Evolutionary conservation across 371 early-diverging fungal genomes (phyloP), one percentile per base, ranked within the genome.

Genomic region (Funneliformis caledonium): DNA sequence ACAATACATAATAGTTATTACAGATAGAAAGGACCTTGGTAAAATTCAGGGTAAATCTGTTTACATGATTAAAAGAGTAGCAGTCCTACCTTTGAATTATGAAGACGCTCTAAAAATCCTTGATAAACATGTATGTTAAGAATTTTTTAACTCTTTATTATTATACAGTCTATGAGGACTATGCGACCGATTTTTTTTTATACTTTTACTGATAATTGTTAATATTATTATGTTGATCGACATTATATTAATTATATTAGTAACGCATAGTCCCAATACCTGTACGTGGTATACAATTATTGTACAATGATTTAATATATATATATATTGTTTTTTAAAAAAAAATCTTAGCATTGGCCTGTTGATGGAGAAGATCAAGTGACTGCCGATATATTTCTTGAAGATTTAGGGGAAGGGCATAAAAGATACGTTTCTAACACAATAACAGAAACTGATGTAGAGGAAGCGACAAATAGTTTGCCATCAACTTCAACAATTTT

Each of bases 21-120:
- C 78, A 10, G 62, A 60, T 26, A 26, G 64, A 37, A 65, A 56
- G 22, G 14, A 26, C 16, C 48, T 78, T 33, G 78, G 78, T 12
- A 48, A 69, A 42, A 12, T 78, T 48, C 65, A 78, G 33, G 78
- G 69, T 43, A 78, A 78, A 43, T 16, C 31, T 78, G 59, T 78
- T 68, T 78, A 62, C 10, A 56, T 56, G 16, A 37, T 78, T 3
- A 78, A 65, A 69, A 68, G 37, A 31, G 62, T 68, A 19, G 69
- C 56, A 5, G 42, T 78, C 19, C 31, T 78, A 50, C 78, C 78
- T 11, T 78, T 78, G 6, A 52, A 78, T 45, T 78, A 50, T 68
- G 78, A 78, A 19, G 14, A 42, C 4, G 78, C 78, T 7, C 16
- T 42, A n/a, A 48, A 31, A 50, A 52, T 78, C 22, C 26, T 78